phyloP scores from a whole-genome alignment of 495 filamentous ascomycete genomes.

The Talaromyces adpressus region DNA sequence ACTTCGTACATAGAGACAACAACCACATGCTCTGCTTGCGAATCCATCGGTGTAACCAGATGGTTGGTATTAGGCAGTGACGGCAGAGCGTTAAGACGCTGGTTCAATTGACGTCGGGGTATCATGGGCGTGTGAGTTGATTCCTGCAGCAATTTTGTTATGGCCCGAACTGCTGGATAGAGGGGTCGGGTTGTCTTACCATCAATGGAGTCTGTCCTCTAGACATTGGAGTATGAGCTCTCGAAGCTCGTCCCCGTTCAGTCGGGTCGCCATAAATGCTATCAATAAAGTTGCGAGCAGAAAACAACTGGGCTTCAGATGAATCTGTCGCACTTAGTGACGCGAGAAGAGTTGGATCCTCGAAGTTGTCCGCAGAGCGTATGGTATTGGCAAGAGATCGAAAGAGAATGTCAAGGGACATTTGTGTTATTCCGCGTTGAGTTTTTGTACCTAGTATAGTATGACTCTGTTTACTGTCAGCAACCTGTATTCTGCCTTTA shows the following conservation, averaged over 20 bases:
- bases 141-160: constrained; percentile 37
- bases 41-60: constrained; percentile 58
- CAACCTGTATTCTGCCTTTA: constrained; percentile 11
- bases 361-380: constrained; percentile 50
- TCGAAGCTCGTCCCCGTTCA: constrained; percentile 54
- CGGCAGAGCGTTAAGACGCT: constrained; percentile 58
- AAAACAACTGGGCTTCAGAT: constrained; percentile 76
- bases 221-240: constrained; percentile 73
- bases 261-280: constrained; percentile 63
- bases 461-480: constrained; percentile 61
- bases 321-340: constrained; percentile 70
- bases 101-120: constrained; percentile 50
- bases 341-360: constrained; percentile 54
- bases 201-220: constrained; percentile 38
- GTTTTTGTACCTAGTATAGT: constrained; percentile 89
- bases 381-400: constrained; percentile 63
- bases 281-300: constrained; percentile 73
- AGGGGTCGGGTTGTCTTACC: constrained; percentile 21
- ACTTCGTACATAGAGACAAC: constrained; percentile 98
- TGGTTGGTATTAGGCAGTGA: constrained; percentile 68
- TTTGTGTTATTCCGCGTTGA: constrained; percentile 84
- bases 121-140: constrained; percentile 39
- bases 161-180: background rate
- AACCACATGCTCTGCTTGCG: constrained; percentile 76
- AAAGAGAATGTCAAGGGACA: constrained; percentile 85